Conservation (phyloP, 257 asterid genomes). For the Solanum peruvianum region DNA sequence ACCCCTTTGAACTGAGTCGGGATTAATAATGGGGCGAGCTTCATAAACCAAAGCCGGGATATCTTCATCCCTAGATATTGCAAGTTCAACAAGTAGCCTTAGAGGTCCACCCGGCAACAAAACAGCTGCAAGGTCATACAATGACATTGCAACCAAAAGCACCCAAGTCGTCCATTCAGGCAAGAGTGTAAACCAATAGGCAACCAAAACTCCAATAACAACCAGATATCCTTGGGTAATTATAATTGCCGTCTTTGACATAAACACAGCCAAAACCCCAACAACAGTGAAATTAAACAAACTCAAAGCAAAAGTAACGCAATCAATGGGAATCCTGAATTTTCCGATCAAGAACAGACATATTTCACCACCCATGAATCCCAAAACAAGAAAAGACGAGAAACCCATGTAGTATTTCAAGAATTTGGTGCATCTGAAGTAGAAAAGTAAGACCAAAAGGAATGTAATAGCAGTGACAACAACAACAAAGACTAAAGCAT, state of each 20-base stretch:
- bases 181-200: constrained; percentile 92
- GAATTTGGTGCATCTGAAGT: constrained; percentile 82
- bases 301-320: constrained; percentile 44
- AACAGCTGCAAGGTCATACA: constrained; percentile 98
- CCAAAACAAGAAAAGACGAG: constrained; percentile 78
- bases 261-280: constrained; percentile 72
- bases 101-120: constrained; percentile 91
- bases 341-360: constrained; percentile 39
- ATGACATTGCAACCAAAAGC: constrained; percentile 86
- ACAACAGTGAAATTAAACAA: constrained; percentile 75
- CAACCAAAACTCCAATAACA: constrained; percentile 82
- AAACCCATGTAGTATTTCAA: constrained; percentile 97
- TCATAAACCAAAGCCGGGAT: constrained; percentile 98
- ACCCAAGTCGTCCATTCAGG: constrained; percentile 99
- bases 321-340: constrained; percentile 58
- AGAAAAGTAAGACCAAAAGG: constrained; percentile 75
- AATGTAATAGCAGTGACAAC: constrained; percentile 81
- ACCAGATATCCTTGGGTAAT: constrained; percentile 73
- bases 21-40: constrained; percentile 56
- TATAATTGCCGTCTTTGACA: constrained; percentile 62
- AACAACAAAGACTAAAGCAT: constrained; percentile 67
- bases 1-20: constrained; percentile 11
- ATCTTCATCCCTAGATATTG: constrained; percentile 85
- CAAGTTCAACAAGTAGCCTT: constrained; percentile 92
- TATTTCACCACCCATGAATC: constrained; percentile 83